Evolutionary conservation across 2,329 filamentous ascomycete species (phyloP), one percentile per base, ranked within the genome.

Genomic region (Phaeosphaeria sp.): DNA sequence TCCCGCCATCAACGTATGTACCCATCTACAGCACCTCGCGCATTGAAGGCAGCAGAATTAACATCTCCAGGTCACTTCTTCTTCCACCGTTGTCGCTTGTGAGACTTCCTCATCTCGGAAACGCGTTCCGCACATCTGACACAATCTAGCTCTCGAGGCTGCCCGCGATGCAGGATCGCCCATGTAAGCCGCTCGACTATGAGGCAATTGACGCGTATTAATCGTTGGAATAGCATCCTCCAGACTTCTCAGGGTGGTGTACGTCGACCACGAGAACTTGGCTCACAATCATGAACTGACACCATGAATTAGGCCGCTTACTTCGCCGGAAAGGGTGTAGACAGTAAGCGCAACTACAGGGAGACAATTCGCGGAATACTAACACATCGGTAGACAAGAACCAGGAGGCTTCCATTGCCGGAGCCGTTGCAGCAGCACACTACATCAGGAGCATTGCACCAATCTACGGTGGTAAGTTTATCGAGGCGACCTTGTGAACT

Each of bases 101-200:
- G 51, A 54, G 59, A 54, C 5, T 36, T 20, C n/a, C 11, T 33
- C 46, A 36, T 4, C 33, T 21, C 11, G 7, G 11, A 11, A 9
- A 23, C 15, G 15, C 20, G 15, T 42, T 27, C 11, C 20, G 3
- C 36, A 22, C 13, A 36, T 46, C 56, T 64, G 39, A 61, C 52
- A 21, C 6, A 25, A 36, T 23, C 89, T 92, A 72, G 83, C 92
- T 54, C 92, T 99, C 72, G 95, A 99, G 86, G 95, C 95, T 78
- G 95, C 95, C 71, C 90, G 92, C 74, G 93, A 98, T 81, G 84
- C 88, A 78, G 96, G 96, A 81, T 86, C 91, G 61, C 95, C 95
- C 72, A 89, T 97, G 54, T 60, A 61, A 50, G 56, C 50, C 55
- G 30, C 22, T 33, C 43, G 27, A 17, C 18, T 46, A 7, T 15